Conservation (phyloP, 2,329 filamentous ascomycete genomes). For the Keithomyces neogunnii region DNA sequence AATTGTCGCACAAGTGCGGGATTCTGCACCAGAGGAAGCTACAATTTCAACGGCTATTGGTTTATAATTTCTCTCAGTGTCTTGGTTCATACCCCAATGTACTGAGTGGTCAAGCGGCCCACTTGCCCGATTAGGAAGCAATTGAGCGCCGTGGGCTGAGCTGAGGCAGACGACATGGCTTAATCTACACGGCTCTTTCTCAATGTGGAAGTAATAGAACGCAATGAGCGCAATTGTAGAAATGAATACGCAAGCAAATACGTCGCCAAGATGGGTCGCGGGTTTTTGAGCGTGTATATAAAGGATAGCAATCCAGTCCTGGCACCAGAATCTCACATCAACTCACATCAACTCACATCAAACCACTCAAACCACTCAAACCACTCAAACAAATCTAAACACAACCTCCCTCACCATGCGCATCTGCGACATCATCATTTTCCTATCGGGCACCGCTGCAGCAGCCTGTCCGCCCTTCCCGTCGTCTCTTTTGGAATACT, state of each 20-base stretch:
- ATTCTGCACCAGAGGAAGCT: no score
- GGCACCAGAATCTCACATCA: no score
- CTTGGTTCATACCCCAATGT: not conserved
- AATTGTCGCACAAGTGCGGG: no score
- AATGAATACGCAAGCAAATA: not conserved
- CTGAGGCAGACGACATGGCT: not conserved
- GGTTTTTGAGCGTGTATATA: not conserved
- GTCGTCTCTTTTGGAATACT: constrained; percentile 18
- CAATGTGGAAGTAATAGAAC: not conserved
- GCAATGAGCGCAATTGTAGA: no score
- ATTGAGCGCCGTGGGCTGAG: not conserved
- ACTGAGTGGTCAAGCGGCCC: constrained; percentile 1
- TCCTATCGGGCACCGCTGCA: not conserved
- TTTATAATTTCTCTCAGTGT: no score
- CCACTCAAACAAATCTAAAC: not conserved
- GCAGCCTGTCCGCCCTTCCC: constrained; percentile 16
- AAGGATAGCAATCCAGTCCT: not conserved
- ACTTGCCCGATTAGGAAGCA: constrained; percentile 5
- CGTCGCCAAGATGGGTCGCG: not conserved
- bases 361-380: no score
- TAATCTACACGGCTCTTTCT: not conserved
- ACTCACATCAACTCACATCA: no score
- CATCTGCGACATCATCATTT: not conserved
- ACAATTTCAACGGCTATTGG: no score
- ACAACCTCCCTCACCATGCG: not conserved